Conservation (phyloP, 2,329 filamentous ascomycete species). For the Ceratocystiopsis minuta region DNA sequence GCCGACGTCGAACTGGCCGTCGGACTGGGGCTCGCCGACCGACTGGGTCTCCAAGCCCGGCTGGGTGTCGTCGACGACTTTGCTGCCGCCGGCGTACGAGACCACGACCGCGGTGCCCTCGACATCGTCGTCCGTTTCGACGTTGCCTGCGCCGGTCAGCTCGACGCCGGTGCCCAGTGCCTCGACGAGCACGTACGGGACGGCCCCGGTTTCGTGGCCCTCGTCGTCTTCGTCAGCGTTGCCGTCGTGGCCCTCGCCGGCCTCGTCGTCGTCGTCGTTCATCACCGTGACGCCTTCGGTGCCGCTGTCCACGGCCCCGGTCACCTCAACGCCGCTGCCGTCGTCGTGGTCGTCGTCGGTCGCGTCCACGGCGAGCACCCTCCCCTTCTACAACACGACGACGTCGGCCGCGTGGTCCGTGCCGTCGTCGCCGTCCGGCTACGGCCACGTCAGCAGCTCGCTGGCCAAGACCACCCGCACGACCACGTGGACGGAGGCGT, state of each 20-base stretch:
- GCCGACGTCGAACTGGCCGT: not conserved
- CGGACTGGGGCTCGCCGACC: not conserved
- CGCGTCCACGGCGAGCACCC: too few species aligned
- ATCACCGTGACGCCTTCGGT: too few species aligned
- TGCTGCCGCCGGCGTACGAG: slow-evolving; percentile 11
- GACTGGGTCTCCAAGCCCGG: not conserved
- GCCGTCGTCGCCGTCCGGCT: not conserved
- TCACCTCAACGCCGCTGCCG: not conserved
- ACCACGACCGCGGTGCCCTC: slow-evolving; percentile 48
- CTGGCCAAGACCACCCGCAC: not conserved
- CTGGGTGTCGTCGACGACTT: not conserved
- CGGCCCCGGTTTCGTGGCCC: too few species aligned
- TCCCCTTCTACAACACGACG: not conserved
- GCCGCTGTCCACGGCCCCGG: not conserved
- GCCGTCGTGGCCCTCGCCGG: too few species aligned
- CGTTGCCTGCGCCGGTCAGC: not conserved
- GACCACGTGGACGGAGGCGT: not conserved
- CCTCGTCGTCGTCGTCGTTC: too few species aligned
- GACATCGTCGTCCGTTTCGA: not conserved
- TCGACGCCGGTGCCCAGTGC: too few species aligned
- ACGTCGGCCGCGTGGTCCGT: not conserved
- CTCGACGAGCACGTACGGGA: too few species aligned
- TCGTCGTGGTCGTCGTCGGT: too few species aligned
- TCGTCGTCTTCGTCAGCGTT: too few species aligned
- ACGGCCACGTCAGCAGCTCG: not conserved